A percentile compares a stretch with the other conserved stretches of the same genome.
Evolutionary conservation across 2,329 filamentous ascomycete genomes (phyloP).

Genomic region (Keithomyces neogunnii): DNA sequence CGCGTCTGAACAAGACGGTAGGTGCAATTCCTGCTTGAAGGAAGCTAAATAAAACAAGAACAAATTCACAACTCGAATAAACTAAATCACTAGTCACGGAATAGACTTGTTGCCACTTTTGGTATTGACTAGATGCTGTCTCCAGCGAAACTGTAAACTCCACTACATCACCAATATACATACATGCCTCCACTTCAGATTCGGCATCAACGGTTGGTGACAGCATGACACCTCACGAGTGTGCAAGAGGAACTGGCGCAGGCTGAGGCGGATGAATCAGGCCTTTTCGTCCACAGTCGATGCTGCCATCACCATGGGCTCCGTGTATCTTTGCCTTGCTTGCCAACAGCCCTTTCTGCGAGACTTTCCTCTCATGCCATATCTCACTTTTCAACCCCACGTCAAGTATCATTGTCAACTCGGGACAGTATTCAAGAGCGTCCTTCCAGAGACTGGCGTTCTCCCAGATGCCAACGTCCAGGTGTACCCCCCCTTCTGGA

Average conservation of each 20-base stretch:
- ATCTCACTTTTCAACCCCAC: slow-evolving; percentile 39
- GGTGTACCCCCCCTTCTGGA: slow-evolving; percentile 30
- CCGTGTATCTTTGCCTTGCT: not conserved
- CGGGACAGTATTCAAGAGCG: slow-evolving; percentile 48
- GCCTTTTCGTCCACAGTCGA: not conserved
- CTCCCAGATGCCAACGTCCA: slow-evolving; percentile 39
- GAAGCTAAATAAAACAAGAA: too few relatives aligned
- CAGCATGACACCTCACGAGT: not conserved
- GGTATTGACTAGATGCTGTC: too few relatives aligned
- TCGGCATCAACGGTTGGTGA: too few relatives aligned
- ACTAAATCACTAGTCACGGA: too few relatives aligned
- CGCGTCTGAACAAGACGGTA: too few relatives aligned
- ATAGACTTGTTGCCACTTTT: too few relatives aligned
- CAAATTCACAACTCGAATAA: too few relatives aligned
- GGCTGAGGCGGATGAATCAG: not conserved
- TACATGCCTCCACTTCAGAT: too few relatives aligned
- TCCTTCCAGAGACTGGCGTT: slow-evolving; percentile 31
- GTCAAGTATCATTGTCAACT: slow-evolving; percentile 45
- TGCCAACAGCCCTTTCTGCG: not conserved
- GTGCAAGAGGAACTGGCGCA: not conserved
- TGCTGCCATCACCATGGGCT: not conserved
- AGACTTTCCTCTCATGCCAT: slow-evolving; percentile 24
- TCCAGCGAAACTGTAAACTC: too few relatives aligned
- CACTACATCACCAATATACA: too few relatives aligned
- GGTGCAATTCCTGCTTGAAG: too few relatives aligned